Percentiles rank a stretch among this genome's conserved stretches.
phyloP scores from a whole-genome alignment of 176 grass and related monocot species.

The Eragrostis nindensis region DNA sequence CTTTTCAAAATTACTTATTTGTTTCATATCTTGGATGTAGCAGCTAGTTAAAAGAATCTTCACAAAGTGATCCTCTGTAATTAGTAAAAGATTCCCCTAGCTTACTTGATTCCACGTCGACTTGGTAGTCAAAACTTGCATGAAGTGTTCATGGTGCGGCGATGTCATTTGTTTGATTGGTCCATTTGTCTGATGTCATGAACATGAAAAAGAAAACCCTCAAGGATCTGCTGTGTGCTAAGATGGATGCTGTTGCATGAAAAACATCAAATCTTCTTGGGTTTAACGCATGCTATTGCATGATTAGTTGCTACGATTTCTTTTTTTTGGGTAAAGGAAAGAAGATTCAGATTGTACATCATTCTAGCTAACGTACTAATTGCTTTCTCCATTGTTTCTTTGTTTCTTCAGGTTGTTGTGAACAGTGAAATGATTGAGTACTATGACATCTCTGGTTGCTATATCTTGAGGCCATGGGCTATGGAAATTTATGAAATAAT shows the following conservation, averaged over 20 bases:
- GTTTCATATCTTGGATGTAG: background rate
- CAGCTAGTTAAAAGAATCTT: background rate
- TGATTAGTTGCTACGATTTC: background rate
- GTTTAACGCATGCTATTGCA: background rate
- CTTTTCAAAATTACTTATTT: background rate
- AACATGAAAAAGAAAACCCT: too few species aligned
- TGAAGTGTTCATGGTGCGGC: background rate
- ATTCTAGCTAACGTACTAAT: background rate
- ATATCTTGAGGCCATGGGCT: slow-evolving; percentile 88
- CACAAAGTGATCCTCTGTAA: background rate
- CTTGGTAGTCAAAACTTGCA: background rate
- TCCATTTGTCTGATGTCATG: background rate
- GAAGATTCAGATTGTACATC: background rate
- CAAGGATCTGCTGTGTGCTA: too few species aligned
- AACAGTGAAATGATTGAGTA: slow-evolving; percentile 98
- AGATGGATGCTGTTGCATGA: too few species aligned
- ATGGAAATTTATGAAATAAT: slow-evolving; percentile 89
- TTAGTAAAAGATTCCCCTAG: background rate
- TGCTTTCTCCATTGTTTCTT: background rate
- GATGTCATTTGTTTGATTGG: background rate
- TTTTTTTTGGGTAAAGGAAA: background rate
- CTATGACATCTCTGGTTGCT: slow-evolving; percentile 97
- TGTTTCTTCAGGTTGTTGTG: slow-evolving; percentile 72
- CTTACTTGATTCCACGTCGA: background rate
- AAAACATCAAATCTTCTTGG: background rate